A percentile compares a stretch with the other conserved stretches of the same genome.
phyloP scores from a whole-genome alignment of 2,329 filamentous ascomycete genomes.

The Colletotrichum sp. region DNA sequence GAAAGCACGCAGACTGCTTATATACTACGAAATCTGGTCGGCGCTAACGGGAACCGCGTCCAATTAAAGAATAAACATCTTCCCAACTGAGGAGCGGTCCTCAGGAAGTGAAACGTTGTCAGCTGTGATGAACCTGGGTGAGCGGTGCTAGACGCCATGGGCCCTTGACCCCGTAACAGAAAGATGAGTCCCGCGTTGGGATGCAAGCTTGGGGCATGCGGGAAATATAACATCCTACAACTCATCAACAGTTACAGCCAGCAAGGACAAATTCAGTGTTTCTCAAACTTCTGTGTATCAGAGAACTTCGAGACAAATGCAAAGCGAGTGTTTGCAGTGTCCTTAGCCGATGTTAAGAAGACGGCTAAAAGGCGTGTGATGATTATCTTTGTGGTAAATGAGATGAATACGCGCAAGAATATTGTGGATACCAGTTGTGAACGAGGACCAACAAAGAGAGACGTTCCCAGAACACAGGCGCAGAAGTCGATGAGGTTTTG shows the following conservation, averaged over 20 bases:
- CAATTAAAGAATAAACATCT: neutral
- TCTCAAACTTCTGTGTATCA: neutral
- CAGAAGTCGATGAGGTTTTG: neutral
- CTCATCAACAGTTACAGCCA: neutral
- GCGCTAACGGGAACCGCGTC: neutral
- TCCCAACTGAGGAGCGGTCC: accelerated
- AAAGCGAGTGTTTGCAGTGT: neutral
- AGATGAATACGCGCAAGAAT: accelerated
- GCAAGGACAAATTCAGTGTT: neutral
- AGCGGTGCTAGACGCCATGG: neutral
- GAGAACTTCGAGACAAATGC: neutral
- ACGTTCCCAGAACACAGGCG: neutral
- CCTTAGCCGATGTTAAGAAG: neutral
- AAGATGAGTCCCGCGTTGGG: neutral
- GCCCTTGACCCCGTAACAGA: neutral
- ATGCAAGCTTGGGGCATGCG: neutral
- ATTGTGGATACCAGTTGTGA: neutral
- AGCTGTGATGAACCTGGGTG: accelerated
- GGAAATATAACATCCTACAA: neutral
- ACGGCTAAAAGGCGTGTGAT: neutral
- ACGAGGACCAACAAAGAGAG: neutral
- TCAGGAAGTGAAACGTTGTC: accelerated
- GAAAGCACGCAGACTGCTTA: neutral
- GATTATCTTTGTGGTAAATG: neutral
- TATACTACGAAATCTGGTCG: neutral